Base-by-base conservation (phyloP, 2,329 filamentous ascomycete species). In the Pyrenochaeta sp. region DNA sequence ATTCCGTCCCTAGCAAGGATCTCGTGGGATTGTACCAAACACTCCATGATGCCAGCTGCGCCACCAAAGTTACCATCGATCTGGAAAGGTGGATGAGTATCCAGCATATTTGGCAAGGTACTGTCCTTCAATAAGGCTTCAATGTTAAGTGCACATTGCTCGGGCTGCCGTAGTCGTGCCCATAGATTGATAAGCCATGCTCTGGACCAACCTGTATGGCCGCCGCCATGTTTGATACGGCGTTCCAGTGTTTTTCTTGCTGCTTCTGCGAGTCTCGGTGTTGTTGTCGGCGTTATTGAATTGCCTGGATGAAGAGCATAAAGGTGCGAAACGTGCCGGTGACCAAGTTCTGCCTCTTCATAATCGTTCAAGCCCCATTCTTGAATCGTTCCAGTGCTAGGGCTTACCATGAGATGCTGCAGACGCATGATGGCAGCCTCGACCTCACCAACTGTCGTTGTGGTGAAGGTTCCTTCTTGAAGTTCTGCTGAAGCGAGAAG, bases 41-140 rank as follows among this genome's bases (percentile, higher is more conserved):
- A 79, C 63, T 82, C 80, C 1, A 78, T 57, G 12, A 83, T 77
- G 1, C 78, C 81, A 3, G 78, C 78, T n/a, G 75, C 76, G 1
- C 76, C 77, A 1, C 81, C 81, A 54, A 82, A 80, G 47, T 83
- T 83, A 1, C 81, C 81, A 58, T 83, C 80, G 18, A 82, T 81
- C 56, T 83, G 81, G 56, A 82, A 82, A 1, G 53, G 35, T 37
- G 35, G 35, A 12, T 37, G 35, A 20, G 35, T 37, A 17, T 37
- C 35, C 15, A 37, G 35, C 35, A 37, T 37, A 20, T 81, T 82
- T 1, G 76, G 72, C 15, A 81, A 60, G 0, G 79, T 81, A 3
- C 78, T 79, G 3, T 75, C 65, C 11, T 64, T 66, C 29, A 82
- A 57, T 6, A 81, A 62, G n/a, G 68, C 64, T 15, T 77, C 64